A percentile compares a stretch with the other conserved stretches of the same genome.
These are phyloP conservation scores for Termitomyces sp. DNA, from an alignment of 768 basidiomycete species.

Conservation along the genomic window DNA sequence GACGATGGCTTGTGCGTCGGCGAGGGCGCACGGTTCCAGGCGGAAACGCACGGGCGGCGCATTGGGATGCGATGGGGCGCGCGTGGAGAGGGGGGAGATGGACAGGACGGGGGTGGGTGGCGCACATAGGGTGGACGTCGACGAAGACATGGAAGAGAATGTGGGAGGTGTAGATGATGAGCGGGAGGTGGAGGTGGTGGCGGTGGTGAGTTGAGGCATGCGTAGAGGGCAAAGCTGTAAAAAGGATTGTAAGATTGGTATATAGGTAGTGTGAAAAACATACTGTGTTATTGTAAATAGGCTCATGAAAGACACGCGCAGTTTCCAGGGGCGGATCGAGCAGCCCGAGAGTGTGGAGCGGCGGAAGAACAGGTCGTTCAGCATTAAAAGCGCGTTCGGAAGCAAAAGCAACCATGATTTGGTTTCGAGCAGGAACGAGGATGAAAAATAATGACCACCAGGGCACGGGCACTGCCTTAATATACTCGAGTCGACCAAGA, in stretches of 20 bases:
- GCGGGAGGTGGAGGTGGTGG: slow-evolving; percentile 22
- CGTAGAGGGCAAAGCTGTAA: slow-evolving; percentile 14
- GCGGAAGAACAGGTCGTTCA: slow-evolving; percentile 46
- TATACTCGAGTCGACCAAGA: too few relatives aligned
- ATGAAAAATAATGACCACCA: slow-evolving; percentile 26
- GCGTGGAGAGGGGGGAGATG: slow-evolving; percentile 19
- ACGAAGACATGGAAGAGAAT: slow-evolving; percentile 14
- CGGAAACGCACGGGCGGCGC: slow-evolving; percentile 9
- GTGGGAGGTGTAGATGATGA: slow-evolving; percentile 31
- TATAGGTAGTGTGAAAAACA: not conserved
- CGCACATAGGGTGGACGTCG: not conserved
- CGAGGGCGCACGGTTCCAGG: slow-evolving; percentile 45
- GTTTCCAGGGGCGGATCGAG: slow-evolving; percentile 13
- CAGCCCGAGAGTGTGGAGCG: slow-evolving; percentile 45
- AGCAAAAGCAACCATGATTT: slow-evolving; percentile 12
- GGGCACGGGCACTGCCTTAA: slow-evolving; percentile 33
- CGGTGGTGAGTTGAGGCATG: slow-evolving; percentile 26
- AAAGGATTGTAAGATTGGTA: slow-evolving; percentile 4
- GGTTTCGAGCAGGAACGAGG: not conserved
- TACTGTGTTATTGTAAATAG: slow-evolving; percentile 16
- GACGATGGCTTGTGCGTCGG: slow-evolving; percentile 48
- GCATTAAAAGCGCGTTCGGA: slow-evolving; percentile 4
- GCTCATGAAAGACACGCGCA: slow-evolving; percentile 9
- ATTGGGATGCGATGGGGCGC: slow-evolving; percentile 15
- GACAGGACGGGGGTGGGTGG: slow-evolving; percentile 30